phyloP scores from a whole-genome alignment of 345 rosid genomes.

The Boechera stricta region DNA sequence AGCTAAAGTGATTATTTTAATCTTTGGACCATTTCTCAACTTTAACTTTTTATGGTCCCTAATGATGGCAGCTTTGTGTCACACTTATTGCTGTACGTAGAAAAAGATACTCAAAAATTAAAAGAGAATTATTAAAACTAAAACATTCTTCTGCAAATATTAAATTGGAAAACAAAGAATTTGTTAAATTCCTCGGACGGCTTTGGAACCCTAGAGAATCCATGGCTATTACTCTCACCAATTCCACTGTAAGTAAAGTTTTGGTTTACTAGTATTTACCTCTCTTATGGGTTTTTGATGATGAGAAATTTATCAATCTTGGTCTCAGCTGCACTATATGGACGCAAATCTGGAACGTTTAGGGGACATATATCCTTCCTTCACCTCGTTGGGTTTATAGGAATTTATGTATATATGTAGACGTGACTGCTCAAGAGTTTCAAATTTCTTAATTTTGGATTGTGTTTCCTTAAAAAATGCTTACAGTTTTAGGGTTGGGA shows the following conservation, averaged over 20 bases:
- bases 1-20: slow-evolving; percentile 4
- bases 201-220: slow-evolving; percentile 38
- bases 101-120: neutral
- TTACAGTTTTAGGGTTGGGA: slow-evolving; percentile 70
- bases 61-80: slow-evolving; percentile 39
- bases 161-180: neutral
- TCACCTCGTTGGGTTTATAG: slow-evolving; percentile 12
- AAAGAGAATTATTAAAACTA: neutral
- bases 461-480: slow-evolving; percentile 51
- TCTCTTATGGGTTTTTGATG: slow-evolving; percentile 18
- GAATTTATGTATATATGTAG: neutral
- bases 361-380: slow-evolving; percentile 36
- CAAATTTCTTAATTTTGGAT: neutral
- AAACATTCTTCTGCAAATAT: neutral
- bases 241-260: slow-evolving; percentile 26
- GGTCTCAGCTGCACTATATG: slow-evolving; percentile 26
- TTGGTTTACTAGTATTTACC: neutral
- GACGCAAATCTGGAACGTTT: slow-evolving; percentile 35
- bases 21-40: slow-evolving; percentile 27
- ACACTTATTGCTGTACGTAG: slow-evolving; percentile 12
- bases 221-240: slow-evolving; percentile 13
- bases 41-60: slow-evolving; percentile 26
- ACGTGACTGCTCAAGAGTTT: neutral
- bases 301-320: slow-evolving; percentile 12
- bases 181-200: slow-evolving; percentile 14